These are phyloP conservation scores for Waltergamsia citrina DNA, from an alignment of 2,329 filamentous ascomycete genomes.

Conservation along the genomic window DNA sequence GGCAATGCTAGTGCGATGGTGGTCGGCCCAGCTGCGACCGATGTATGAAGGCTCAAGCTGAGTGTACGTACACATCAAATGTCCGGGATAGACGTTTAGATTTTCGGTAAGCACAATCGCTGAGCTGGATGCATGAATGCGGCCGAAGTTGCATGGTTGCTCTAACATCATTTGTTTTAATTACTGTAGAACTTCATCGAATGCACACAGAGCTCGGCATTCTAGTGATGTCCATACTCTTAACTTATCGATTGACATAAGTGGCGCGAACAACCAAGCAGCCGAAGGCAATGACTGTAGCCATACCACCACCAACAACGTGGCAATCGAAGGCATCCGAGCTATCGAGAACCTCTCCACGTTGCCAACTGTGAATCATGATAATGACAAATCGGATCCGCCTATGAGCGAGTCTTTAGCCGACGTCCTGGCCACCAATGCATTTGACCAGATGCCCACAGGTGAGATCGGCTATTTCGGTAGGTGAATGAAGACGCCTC, in stretches of 20 bases:
- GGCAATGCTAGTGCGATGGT: neutral
- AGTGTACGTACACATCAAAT: neutral
- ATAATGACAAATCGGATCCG: no score
- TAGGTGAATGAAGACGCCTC: slow-evolving; percentile 3
- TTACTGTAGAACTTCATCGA: no score
- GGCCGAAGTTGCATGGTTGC: no score
- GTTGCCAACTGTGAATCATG: no score
- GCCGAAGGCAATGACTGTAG: no score
- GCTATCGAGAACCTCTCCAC: neutral
- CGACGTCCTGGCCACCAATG: slow-evolving; percentile 16
- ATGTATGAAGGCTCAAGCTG: neutral
- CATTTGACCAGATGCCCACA: slow-evolving; percentile 15
- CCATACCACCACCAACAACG: no score
- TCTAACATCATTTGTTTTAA: no score
- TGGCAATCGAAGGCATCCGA: neutral
- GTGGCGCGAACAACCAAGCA: no score
- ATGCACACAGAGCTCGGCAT: no score
- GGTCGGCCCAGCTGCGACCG: neutral
- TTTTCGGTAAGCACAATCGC: neutral
- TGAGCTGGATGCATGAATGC: neutral
- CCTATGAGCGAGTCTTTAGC: slow-evolving; percentile 10
- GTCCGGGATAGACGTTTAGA: neutral
- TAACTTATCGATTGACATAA: no score
- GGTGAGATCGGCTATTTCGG: slow-evolving; percentile 16
- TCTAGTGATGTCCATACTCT: no score